Base-by-base conservation (phyloP, 2,329 filamentous ascomycete genomes). In the Colletotrichum sp. region DNA sequence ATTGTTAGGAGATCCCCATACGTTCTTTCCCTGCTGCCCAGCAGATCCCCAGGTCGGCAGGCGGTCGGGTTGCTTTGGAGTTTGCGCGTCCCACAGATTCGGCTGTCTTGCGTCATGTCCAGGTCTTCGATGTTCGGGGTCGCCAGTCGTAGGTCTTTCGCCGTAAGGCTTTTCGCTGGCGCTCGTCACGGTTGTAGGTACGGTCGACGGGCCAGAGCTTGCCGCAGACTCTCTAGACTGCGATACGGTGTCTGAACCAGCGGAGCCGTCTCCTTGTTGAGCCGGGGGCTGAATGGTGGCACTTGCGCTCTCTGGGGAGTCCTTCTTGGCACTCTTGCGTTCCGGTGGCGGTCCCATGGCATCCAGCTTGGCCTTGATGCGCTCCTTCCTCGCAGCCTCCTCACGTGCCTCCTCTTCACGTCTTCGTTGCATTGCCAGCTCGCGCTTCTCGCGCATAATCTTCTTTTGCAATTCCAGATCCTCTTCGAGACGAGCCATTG, bases 1-100 rank as follows among this genome's bases (percentile, higher is more conserved):
- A 79, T 91, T 93, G 71, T 92, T 91, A n/a, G 92, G 93, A 59
- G 93, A 92, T 22, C 92, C 94, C 94, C 94, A 96, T 22, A 96
- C 93, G 81, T 93, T 95, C 64, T 90, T 88, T 13, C 86, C 78
- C 61, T 87, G 85, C 64, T 88, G 89, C 49, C 85, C 82, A 25
- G 82, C 82, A 32, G 85, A 80, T 32, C 85, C 85, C 91, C 92
- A 93, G 2, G 88, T 84, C 13, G 88, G 82, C 69, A 88, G 88
- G 63, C 89, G 86, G 25, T 92, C 90, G 6, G 44, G 44, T 29
- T 87, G 78, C 62, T 87, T 86, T 22, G 72, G 68, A 15, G 62
- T 44, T 34, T 71, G 39, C 5, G 69, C 62, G 13, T 72, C 70
- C 77, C 77, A 78, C 70, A 85, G 81, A 55, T 57, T 65, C n/a